phyloP scores from a whole-genome alignment of 164 flowering plant species.

The Umbilicus rupestris region DNA sequence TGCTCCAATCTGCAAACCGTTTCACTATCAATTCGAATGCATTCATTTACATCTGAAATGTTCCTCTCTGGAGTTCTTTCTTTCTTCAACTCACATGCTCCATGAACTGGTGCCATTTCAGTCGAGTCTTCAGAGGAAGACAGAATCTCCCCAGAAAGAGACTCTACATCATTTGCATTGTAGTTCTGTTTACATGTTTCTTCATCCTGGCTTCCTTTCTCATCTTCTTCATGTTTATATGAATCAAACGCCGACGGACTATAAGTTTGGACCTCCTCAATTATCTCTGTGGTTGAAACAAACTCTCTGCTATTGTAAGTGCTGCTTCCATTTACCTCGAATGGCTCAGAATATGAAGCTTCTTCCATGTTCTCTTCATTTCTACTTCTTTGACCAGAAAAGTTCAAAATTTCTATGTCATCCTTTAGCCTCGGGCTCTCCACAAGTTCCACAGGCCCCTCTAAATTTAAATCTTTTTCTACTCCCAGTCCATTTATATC shows the following conservation, averaged over 20 bases:
- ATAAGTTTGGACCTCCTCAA: constrained; percentile 7
- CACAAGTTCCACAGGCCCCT: constrained; percentile 1
- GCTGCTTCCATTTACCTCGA: constrained; percentile 7
- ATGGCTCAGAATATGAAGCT: neutral
- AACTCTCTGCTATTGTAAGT: constrained; percentile 6
- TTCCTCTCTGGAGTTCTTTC: neutral
- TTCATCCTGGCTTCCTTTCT: neutral
- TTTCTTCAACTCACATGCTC: neutral
- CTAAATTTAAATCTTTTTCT: constrained; percentile 5
- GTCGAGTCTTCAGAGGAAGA: constrained; percentile 5
- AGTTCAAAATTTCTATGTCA: neutral
- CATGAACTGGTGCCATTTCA: constrained; percentile 3
- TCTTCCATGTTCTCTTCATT: constrained; percentile 7
- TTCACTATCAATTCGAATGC: neutral
- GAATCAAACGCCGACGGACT: constrained; percentile 1
- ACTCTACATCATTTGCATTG: constrained; percentile 1
- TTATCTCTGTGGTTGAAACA: constrained; percentile 3
- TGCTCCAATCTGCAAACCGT: neutral
- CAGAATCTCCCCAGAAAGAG: constrained; percentile 3
- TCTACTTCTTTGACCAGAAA: constrained; percentile 7
- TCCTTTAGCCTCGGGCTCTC: constrained; percentile 6
- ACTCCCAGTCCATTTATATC: constrained; percentile 4
- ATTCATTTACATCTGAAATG: constrained; percentile 1
- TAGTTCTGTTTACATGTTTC: constrained; percentile 10
- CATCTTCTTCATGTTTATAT: constrained; percentile 9